Base-by-base conservation (phyloP, 495 filamentous ascomycete genomes). In the Aspergillus asperescens region DNA sequence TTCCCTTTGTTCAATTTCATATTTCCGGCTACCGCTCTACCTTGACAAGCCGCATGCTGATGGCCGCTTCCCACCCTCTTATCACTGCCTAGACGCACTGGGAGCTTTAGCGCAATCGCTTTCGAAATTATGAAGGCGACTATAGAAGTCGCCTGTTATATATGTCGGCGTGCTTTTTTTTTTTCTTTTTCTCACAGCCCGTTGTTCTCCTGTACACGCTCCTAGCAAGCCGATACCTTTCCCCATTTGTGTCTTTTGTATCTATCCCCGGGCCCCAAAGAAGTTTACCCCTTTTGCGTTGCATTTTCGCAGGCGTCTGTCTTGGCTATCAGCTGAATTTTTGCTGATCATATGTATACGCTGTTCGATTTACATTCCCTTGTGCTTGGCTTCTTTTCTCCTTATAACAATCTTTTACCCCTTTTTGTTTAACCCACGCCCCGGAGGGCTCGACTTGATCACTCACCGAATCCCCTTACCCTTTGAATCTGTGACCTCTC, bases 221-320 rank as follows among this genome's bases (percentile, higher is more conserved):
- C 66, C 66, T 29, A 72, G 68, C 55, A 66, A 68, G 66, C 57
- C 41, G 51, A 60, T 66, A 61, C 71, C 73, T 63, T 65, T 60
- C 46, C 57, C 44, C 60, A 58, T 50, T 59, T 64, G n/a, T 65
- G 57, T 59, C 60, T 59, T 65, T 58, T 58, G 59, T 46, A 50
- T 57, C 52, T 51, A 59, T 40, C 25, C 63, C 54, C 52, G 57
- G 18, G 12, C 25, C 63, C 54, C 52, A 58, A 27, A 18, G 8
- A 22, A 49, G 39, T 27, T 38, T 38, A 27, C 32, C 49, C 64
- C 61, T 62, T 65, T 59, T 63, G 61, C 64, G 58, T 69, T 77
- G 73, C 72, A 78, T 77, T 66, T 42, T 66, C 61, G 69, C 70
- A 69, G 74, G 73, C 70, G 69, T 75, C 67, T 63, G 61, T 72